Percentiles rank a stretch among this genome's conserved stretches.
Evolutionary conservation across 2,329 filamentous ascomycete genomes (phyloP).

Genomic region (Hypoxylon sp.): DNA sequence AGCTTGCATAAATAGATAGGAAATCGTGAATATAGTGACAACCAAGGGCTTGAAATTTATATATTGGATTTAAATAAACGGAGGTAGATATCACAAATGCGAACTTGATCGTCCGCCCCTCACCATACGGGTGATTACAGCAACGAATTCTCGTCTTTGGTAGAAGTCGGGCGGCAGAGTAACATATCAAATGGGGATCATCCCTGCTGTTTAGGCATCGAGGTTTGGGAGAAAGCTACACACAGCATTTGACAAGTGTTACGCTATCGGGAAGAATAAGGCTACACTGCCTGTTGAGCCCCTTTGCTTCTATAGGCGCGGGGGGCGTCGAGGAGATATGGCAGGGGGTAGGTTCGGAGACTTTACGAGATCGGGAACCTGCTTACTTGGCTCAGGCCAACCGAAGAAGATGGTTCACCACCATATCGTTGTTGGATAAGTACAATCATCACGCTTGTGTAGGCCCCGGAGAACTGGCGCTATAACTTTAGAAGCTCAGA

Average conservation of each 20-base stretch:
- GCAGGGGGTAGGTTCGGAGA: background rate
- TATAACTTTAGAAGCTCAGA: slow-evolving; percentile 2
- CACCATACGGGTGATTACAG: slow-evolving; percentile 34
- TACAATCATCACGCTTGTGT: slow-evolving; percentile 12
- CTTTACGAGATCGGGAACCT: slow-evolving; percentile 15
- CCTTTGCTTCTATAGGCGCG: background rate
- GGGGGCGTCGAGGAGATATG: background rate
- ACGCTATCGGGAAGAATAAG: slow-evolving; percentile 37
- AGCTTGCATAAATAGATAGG: background rate
- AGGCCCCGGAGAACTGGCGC: background rate
- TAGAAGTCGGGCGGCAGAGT: slow-evolving; percentile 37
- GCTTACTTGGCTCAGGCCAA: slow-evolving; percentile 17
- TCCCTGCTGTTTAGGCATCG: slow-evolving; percentile 39
- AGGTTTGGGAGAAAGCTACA: slow-evolving; percentile 36
- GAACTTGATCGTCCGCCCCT: slow-evolving; percentile 8
- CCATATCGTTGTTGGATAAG: slow-evolving; percentile 16
- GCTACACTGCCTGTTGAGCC: background rate
- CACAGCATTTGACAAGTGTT: slow-evolving; percentile 37
- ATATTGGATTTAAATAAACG: background rate
- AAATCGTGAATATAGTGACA: slow-evolving; percentile 1
- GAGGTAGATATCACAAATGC: background rate
- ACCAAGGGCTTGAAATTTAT: slow-evolving; percentile 4
- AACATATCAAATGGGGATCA: slow-evolving; percentile 33
- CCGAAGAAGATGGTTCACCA: slow-evolving; percentile 5
- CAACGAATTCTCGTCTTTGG: slow-evolving; percentile 34